Evolutionary conservation across 148 eudicot genomes (phyloP), one percentile per base, ranked within the genome.

Genomic region (Heliamphora exappendiculata): DNA sequence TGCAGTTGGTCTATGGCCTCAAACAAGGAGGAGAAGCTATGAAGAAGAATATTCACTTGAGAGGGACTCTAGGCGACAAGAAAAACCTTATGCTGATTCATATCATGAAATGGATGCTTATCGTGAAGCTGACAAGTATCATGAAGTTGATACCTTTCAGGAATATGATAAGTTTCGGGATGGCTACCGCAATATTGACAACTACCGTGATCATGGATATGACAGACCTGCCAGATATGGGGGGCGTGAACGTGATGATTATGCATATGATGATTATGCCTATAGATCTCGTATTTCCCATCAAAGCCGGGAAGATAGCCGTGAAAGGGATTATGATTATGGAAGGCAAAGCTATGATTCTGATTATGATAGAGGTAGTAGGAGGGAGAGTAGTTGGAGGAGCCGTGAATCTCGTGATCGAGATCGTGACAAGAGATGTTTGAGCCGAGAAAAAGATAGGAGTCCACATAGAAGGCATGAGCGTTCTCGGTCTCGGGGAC

Each of bases 321-420:
- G 92, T 64, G 98, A 95, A 75, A 88, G 92, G 81, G 97, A 92
- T 79, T 86, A 82, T 84, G 98, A 88, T 73, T 82, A 89, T 76
- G 89, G 90, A 20, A 88, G 93, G 78, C 89, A 77, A 64, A 91
- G 97, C 79, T 88, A 95, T 87, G 97, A 95, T 88, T 87, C 97
- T 49, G 98, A 91, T 78, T 85, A 95, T 77, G 96, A 95, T 51
- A 81, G 94, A 83, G 81, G 85, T 51, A 81, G 91, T 80, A 92
- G 89, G 79, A 89, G 98, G 89, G 42, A 87, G 41, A 85, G 92
- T 50, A 89, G 86, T 79, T 91, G 97, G 98, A 86, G 89, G 70
- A 81, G 96, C 70, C 96, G 88, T 70, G 93, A 81, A 79, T 91
- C 97, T 41, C 91, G 92, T 58, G 98, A 77, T 5, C 63, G 73